Evolutionary conservation across 1,284 basidiomycete genomes (phyloP), one percentile per base, ranked within the genome.

Genomic region (Naganishia liquefaciens): DNA sequence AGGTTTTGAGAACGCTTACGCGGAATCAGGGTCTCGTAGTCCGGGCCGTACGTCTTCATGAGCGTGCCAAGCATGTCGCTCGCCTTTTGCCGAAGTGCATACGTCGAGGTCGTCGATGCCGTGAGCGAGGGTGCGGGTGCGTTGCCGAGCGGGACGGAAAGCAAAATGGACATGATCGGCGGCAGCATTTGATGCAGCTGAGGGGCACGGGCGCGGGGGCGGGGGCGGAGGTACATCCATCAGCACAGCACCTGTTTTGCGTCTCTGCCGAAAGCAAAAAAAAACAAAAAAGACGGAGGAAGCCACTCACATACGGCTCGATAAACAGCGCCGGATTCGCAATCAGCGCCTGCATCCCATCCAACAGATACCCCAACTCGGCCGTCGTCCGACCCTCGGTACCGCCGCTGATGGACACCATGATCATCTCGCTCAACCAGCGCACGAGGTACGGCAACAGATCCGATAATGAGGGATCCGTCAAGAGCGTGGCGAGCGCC

Each of bases 131-230:
- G 33, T 42, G 57, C 76, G 10, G 49, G 33, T 42, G 57, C 76
- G 75, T 49, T 60, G 1, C 81, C 80, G 7, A 96, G 84, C 10
- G 88, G 85, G 0, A 91, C 89, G 65, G 95, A 91, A 7, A 98
- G 83, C 54, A 98, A 85, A 68, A 89, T 88, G 3, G 94, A 95
- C 28, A 99, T 86, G 46, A 97, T 85, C 0, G 93, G 89, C 0
- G 94, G 94, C 13, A 99, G 85, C 53, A 98, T 84, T 87, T 98
- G 95, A 74, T 98, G 95, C 5, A 99, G 83, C 90, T 95, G 72
- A 15, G 21, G 23, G 43, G 2, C 25, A 17, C 28, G 30, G 7
- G 21, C 28, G 23, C 28, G n/a, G n/a, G n/a, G n/a, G n/a, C n/a
- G n/a, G n/a, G n/a, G n/a, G n/a, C n/a, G n/a, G n/a, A n/a, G n/a